These are phyloP conservation scores for Dendrobium catenatum DNA, from an alignment of 106 monocot species.

Conservation along the genomic window DNA sequence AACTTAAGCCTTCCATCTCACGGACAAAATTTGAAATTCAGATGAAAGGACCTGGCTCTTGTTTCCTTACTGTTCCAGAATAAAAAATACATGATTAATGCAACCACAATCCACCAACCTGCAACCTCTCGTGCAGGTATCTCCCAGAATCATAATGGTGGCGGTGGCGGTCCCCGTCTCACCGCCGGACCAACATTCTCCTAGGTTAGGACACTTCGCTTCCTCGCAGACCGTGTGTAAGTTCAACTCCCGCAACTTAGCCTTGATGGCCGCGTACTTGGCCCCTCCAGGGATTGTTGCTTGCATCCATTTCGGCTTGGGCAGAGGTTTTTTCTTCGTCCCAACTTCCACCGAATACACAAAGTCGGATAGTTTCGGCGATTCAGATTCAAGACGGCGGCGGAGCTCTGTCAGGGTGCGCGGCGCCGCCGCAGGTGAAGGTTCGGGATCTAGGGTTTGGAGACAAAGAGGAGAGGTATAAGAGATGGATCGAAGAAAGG, in stretches of 20 bases:
- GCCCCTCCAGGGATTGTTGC: conserved; percentile 69
- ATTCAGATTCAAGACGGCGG: conserved; percentile 46
- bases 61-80: neutral
- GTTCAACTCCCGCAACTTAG: conserved; percentile 74
- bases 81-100: neutral
- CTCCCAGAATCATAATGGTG: conserved; percentile 95
- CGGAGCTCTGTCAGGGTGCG: conserved; percentile 47
- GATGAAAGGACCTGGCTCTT: neutral
- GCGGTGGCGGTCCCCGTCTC: conserved; percentile 96
- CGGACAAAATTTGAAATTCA: neutral
- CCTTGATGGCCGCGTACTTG: conserved; percentile 87
- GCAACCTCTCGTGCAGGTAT: conserved; percentile 91
- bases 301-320: conserved; percentile 98
- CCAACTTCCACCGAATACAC: conserved; percentile 90
- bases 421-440: conserved; percentile 17
- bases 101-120: conserved; percentile 28
- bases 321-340: conserved; percentile 77
- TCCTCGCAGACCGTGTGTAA: conserved; percentile 98
- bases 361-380: conserved; percentile 57
- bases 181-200: conserved; percentile 96
- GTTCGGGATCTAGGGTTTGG: conserved; percentile 16
- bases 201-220: conserved; percentile 86
- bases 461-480: conserved; percentile 9
- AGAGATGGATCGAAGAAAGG: conserved; percentile 10
- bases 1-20: neutral